Percentiles rank a stretch among this genome's conserved stretches.
Conservation (phyloP, 1,284 basidiomycete species). For the Wallemia ichthyophaga region DNA sequence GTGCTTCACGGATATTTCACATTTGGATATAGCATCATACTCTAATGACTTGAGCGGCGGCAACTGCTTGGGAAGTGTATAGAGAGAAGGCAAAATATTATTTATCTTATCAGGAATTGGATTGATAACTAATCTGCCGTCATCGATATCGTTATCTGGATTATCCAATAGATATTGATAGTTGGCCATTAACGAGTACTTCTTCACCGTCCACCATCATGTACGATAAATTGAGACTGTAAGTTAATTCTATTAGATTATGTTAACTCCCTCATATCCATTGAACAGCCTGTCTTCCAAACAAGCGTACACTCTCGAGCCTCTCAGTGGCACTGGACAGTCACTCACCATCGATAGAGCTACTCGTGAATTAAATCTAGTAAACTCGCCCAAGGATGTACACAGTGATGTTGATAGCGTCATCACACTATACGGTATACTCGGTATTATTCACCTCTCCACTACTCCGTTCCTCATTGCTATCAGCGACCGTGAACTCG, state of each 20-base stretch:
- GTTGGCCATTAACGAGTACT: neutral
- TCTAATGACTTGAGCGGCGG: too few relatives aligned
- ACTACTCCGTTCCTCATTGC: slow-evolving; percentile 77
- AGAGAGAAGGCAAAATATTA: neutral
- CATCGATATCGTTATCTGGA: neutral
- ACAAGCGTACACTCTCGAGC: slow-evolving; percentile 39
- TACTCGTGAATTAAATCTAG: slow-evolving; percentile 35
- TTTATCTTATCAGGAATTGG: neutral
- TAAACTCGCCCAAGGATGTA: slow-evolving; percentile 11
- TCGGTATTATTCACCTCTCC: slow-evolving; percentile 37
- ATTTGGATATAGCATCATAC: too few relatives aligned
- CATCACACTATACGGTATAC: slow-evolving; percentile 38
- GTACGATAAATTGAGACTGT: neutral
- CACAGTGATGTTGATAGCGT: slow-evolving; percentile 18
- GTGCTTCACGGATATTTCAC: too few relatives aligned
- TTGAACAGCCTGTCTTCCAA: neutral
- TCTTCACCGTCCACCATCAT: neutral
- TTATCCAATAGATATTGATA: neutral
- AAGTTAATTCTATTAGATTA: neutral
- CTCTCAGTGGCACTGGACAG: slow-evolving; percentile 27
- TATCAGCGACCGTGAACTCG: slow-evolving; percentile 51
- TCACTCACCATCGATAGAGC: slow-evolving; percentile 36
- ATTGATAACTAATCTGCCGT: neutral
- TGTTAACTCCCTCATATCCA: too few relatives aligned
- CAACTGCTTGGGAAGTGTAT: too few relatives aligned